phyloP scores from a whole-genome alignment of 2,329 filamentous ascomycete genomes.

The Dothideomycetidae sp. region DNA sequence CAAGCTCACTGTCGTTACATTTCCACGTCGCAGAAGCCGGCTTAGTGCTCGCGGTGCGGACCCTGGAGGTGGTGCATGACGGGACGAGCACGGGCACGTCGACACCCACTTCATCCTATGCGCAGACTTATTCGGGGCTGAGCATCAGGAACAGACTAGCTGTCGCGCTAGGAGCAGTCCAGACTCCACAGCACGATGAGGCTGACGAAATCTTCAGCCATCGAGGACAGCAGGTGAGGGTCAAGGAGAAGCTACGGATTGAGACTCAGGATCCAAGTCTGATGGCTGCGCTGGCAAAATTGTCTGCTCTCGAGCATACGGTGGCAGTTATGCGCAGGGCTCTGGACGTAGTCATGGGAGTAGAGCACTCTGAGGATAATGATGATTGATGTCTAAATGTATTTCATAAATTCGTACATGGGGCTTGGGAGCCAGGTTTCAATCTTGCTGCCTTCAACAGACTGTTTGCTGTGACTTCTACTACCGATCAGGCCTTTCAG shows the following conservation, averaged over 20 bases:
- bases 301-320: constrained; percentile 62
- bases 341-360: constrained; percentile 64
- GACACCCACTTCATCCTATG: constrained; percentile 17
- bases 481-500: too few relatives aligned
- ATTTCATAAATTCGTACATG: too few relatives aligned
- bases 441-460: too few relatives aligned
- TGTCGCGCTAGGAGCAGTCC: constrained; percentile 30
- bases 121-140: constrained; percentile 37
- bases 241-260: constrained; percentile 77
- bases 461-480: too few relatives aligned
- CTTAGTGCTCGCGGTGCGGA: constrained; percentile 49
- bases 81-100: constrained; percentile 21
- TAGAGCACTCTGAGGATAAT: background rate
- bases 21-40: constrained; percentile 40
- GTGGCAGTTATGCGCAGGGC: constrained; percentile 56
- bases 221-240: constrained; percentile 57
- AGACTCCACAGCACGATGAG: constrained; percentile 41
- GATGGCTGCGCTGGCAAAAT: constrained; percentile 69
- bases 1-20: constrained; percentile 60
- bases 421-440: too few relatives aligned
- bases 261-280: constrained; percentile 81
- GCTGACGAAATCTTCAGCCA: constrained; percentile 62
- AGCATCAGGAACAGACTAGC: constrained; percentile 43
- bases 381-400: background rate
- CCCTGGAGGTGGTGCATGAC: constrained; percentile 41